phyloP scores from a whole-genome alignment of 257 asterid species.

The Penstemon newberryi region DNA sequence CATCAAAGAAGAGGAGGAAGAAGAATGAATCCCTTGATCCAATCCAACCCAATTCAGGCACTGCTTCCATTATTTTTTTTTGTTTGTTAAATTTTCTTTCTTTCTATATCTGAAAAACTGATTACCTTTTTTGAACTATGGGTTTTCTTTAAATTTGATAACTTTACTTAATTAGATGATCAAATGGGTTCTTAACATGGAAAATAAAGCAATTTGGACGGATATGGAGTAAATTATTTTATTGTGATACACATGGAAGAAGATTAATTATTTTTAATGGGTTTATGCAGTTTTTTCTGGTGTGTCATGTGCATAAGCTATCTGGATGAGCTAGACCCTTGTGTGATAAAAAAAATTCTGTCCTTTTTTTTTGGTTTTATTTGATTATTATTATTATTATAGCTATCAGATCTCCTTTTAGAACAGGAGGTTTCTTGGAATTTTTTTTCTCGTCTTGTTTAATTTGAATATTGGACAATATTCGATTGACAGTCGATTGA shows the following conservation, averaged over 20 bases:
- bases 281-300: conserved; percentile 12
- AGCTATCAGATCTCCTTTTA: conserved; percentile 5
- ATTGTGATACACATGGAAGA: conserved; percentile 12
- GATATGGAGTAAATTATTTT: background rate
- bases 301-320: background rate
- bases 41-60: conserved; percentile 45
- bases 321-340: background rate
- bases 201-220: conserved; percentile 16
- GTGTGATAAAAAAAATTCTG: background rate
- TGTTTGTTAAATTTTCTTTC: background rate
- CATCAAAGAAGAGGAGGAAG: conserved; percentile 39
- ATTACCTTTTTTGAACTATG: conserved; percentile 1
- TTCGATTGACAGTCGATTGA: too few species aligned
- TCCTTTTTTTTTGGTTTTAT: too few species aligned
- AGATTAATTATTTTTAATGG: conserved; percentile 9
- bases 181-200: background rate
- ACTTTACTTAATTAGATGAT: conserved; percentile 15
- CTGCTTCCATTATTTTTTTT: background rate
- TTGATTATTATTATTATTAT: background rate
- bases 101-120: background rate
- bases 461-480: conserved; percentile 8
- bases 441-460: background rate
- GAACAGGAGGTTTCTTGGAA: conserved; percentile 1
- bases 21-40: conserved; percentile 45
- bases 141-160: conserved; percentile 20